These are phyloP conservation scores for Penicillium aurantiogriseum DNA, from an alignment of 2,329 filamentous ascomycete genomes.

Conservation along the genomic window DNA sequence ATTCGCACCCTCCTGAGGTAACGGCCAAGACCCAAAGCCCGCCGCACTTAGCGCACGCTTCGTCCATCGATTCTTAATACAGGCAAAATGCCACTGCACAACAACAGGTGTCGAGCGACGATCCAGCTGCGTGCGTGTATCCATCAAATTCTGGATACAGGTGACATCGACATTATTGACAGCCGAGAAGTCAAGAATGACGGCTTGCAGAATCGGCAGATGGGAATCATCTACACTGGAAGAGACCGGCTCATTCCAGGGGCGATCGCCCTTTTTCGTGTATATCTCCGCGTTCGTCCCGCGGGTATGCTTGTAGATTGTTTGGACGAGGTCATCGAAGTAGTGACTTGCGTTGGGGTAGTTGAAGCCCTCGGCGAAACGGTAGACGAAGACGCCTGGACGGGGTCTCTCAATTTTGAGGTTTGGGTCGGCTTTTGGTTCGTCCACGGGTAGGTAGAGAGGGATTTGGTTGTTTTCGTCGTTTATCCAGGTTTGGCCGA, in stretches of 20 bases:
- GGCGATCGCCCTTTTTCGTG: conserved; percentile 67
- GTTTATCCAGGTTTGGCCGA: conserved; percentile 57
- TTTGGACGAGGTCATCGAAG: conserved; percentile 68
- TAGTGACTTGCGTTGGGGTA: conserved; percentile 87
- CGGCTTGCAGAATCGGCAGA: conserved; percentile 70
- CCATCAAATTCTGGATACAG: conserved; percentile 82
- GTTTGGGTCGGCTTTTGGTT: conserved; percentile 78
- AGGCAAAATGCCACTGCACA: conserved; percentile 92
- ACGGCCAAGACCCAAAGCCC: conserved; percentile 74
- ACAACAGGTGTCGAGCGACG: conserved; percentile 71
- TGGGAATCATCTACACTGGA: conserved; percentile 29
- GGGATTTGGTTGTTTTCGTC: conserved; percentile 46
- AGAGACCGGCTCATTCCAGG: conserved; percentile 89
- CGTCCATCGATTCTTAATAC: conserved; percentile 85
- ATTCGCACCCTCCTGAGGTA: background rate
- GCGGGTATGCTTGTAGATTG: conserved; percentile 67
- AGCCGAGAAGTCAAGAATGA: conserved; percentile 85
- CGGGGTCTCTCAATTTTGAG: conserved; percentile 72
- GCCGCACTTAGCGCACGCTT: conserved; percentile 80
- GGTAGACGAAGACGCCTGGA: conserved; percentile 88
- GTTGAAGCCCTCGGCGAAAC: conserved; percentile 87
- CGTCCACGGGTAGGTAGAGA: conserved; percentile 71
- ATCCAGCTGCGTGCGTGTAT: conserved; percentile 90
- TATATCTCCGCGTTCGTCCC: conserved; percentile 68
- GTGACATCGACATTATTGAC: conserved; percentile 92